Conservation (phyloP, 768 basidiomycete species). For the Lactifluus piperatus region DNA sequence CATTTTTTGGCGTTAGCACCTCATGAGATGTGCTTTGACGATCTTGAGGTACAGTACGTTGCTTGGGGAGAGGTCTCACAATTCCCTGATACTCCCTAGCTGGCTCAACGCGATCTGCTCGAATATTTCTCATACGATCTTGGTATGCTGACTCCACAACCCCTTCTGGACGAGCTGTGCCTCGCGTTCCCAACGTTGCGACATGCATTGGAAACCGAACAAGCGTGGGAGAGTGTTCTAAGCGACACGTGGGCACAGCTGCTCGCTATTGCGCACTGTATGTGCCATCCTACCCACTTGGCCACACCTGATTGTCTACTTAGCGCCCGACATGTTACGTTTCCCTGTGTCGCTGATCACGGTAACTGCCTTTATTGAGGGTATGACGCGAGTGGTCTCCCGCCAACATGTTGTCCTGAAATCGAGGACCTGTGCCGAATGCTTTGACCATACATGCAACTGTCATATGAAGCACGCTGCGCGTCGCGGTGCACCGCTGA, state of each 20-base stretch:
- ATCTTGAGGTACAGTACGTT: slow-evolving; percentile 17
- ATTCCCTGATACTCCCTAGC: background rate
- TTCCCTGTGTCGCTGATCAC: slow-evolving; percentile 17
- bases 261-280: slow-evolving; percentile 12
- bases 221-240: slow-evolving; percentile 6
- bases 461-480: background rate
- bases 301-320: background rate
- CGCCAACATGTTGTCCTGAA: background rate
- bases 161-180: slow-evolving; percentile 11
- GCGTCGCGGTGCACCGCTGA: background rate
- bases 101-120: slow-evolving; percentile 16
- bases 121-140: slow-evolving; percentile 11
- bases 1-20: slow-evolving; percentile 16
- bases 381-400: slow-evolving; percentile 1
- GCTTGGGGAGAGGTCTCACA: background rate
- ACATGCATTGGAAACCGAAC: background rate
- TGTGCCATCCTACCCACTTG: background rate
- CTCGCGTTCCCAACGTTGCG: slow-evolving; percentile 13
- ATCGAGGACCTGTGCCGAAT: background rate
- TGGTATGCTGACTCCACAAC: slow-evolving; percentile 15
- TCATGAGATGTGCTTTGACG: slow-evolving; percentile 11
- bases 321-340: slow-evolving; percentile 13
- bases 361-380: slow-evolving; percentile 15
- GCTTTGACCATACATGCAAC: background rate
- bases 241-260: slow-evolving; percentile 14